phyloP scores from a whole-genome alignment of 2,329 filamentous ascomycete genomes.

The Magnaporthales sp. region DNA sequence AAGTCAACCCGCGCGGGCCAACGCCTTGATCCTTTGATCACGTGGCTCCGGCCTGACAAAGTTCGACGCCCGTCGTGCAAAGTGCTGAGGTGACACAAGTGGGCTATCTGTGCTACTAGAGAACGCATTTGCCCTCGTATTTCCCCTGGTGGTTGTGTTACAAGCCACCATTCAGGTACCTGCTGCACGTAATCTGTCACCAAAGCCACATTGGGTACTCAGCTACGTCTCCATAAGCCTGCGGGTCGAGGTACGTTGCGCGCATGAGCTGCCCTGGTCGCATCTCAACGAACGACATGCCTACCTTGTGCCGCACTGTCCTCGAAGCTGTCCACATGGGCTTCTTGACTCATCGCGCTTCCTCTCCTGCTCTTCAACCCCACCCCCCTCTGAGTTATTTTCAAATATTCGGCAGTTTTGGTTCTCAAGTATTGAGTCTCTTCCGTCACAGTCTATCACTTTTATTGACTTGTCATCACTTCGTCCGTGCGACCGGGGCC shows the following conservation, averaged over 20 bases:
- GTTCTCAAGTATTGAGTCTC: background rate
- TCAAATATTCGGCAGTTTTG: background rate
- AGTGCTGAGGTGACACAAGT: background rate
- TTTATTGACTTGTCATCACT: background rate
- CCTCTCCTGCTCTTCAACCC: background rate
- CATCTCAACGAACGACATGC: background rate
- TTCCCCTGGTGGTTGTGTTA: background rate
- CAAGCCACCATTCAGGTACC: background rate
- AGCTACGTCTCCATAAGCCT: background rate
- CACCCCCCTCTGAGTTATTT: background rate
- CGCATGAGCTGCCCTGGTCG: background rate
- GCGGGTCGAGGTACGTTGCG: background rate
- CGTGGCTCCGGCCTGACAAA: background rate
- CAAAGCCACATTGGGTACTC: background rate
- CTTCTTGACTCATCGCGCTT: background rate
- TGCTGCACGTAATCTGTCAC: background rate
- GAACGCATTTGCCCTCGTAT: background rate
- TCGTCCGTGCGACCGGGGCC: background rate
- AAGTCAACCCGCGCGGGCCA: background rate
- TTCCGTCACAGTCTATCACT: background rate
- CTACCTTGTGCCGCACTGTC: background rate
- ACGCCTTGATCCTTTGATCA: background rate
- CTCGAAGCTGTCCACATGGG: background rate
- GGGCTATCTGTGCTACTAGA: background rate
- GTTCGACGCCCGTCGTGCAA: background rate